Percentiles rank a stretch among this genome's conserved stretches.
These are phyloP conservation scores for Paraphysoderma sedebokerense DNA, from an alignment of 371 early-diverging fungal species.

Conservation along the genomic window DNA sequence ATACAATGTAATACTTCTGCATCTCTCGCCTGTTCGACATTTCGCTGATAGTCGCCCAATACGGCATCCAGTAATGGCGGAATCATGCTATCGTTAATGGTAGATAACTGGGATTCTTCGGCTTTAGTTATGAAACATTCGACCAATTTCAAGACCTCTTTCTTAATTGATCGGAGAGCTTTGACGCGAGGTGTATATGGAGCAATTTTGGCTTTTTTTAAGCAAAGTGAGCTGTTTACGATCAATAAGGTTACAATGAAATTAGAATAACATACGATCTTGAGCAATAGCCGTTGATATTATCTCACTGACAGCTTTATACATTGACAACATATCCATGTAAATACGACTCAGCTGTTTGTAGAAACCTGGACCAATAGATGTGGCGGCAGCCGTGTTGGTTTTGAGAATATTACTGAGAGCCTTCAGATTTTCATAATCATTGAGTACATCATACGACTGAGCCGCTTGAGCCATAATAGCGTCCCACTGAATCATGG, in stretches of 20 bases:
- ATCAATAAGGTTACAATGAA: background rate
- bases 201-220: slow-evolving; percentile 54
- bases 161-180: slow-evolving; percentile 82
- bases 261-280: slow-evolving; percentile 29
- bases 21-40: slow-evolving; percentile 74
- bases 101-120: slow-evolving; percentile 57
- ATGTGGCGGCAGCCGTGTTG: slow-evolving; percentile 76
- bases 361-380: slow-evolving; percentile 72
- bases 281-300: slow-evolving; percentile 61
- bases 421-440: slow-evolving; percentile 62
- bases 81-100: slow-evolving; percentile 60
- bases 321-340: slow-evolving; percentile 73
- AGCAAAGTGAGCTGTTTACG: no score
- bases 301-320: slow-evolving; percentile 62
- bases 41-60: slow-evolving; percentile 65
- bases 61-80: slow-evolving; percentile 84
- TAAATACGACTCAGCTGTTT: slow-evolving; percentile 75
- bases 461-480: slow-evolving; percentile 53
- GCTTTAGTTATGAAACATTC: slow-evolving; percentile 55
- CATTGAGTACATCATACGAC: slow-evolving; percentile 53
- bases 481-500: slow-evolving; percentile 19
- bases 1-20: slow-evolving; percentile 85
- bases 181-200: slow-evolving; percentile 82
- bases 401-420: slow-evolving; percentile 85
- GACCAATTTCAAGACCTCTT: slow-evolving; percentile 75